Conservation (phyloP, 1,284 basidiomycete species). For the Phellinidium pouzarii region DNA sequence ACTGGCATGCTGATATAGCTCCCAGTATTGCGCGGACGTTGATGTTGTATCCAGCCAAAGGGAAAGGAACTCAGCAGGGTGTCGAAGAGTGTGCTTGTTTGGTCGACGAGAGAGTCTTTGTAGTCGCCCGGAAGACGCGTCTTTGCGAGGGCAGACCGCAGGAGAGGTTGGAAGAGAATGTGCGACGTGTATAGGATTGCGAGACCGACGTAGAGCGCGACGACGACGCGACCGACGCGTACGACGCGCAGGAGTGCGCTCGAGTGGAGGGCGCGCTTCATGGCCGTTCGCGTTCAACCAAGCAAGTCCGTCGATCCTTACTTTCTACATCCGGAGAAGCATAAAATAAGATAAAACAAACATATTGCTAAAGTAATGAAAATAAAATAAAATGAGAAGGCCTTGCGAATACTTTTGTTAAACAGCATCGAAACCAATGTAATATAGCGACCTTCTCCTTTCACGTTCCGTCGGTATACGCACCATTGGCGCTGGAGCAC, state of each 20-base stretch:
- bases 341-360: not conserved
- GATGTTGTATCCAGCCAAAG: not conserved
- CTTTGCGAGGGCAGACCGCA: conserved; percentile 25
- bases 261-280: not conserved
- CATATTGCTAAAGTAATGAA: too few relatives aligned
- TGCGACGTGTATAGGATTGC: conserved; percentile 37
- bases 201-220: conserved; percentile 29
- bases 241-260: not conserved
- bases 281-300: not conserved
- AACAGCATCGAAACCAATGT: not conserved
- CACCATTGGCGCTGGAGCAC: not conserved
- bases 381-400: too few relatives aligned
- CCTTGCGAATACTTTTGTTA: too few relatives aligned
- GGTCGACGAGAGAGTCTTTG: conserved; percentile 25
- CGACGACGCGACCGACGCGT: conserved; percentile 9
- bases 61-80: not conserved
- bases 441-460: not conserved
- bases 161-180: conserved; percentile 5
- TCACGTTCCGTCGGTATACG: not conserved
- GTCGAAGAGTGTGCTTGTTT: conserved; percentile 10
- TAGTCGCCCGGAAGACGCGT: conserved; percentile 24
- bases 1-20: not conserved
- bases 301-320: not conserved
- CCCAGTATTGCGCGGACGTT: not conserved
- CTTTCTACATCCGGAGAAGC: not conserved